Evolutionary conservation across 257 asterid species (phyloP).

Genomic region (Solanum gracilifrons): DNA sequence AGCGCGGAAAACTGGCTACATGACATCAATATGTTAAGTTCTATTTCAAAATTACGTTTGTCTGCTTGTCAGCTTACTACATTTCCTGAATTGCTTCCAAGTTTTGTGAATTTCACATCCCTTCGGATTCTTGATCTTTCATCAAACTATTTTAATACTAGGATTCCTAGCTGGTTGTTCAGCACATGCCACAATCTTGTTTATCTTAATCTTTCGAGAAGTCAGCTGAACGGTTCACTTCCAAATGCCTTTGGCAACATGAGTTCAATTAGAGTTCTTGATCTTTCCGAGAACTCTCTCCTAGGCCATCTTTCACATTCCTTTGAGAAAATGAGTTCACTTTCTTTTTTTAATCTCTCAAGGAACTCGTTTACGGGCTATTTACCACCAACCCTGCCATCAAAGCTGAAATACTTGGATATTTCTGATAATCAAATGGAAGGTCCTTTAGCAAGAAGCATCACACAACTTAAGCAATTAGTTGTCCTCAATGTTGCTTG

Average conservation of each 20-base stretch:
- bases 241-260: neutral
- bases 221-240: neutral
- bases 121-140: neutral
- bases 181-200: neutral
- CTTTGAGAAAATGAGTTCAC: neutral
- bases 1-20: neutral
- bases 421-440: neutral
- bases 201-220: neutral
- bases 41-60: neutral
- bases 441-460: neutral
- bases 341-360: neutral
- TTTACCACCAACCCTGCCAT: neutral
- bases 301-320: neutral
- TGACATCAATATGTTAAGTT: neutral
- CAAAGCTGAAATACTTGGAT: neutral
- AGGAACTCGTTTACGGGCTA: neutral
- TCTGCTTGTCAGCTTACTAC: neutral
- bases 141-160: neutral
- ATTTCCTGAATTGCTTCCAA: neutral
- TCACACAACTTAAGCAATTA: neutral
- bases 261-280: neutral
- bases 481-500: neutral
- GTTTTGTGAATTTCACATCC: neutral
- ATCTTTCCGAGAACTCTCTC: neutral
- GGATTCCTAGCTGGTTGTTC: neutral